Evolutionary conservation across 176 grass and related monocot species (phyloP), one percentile per base, ranked within the genome.

Genomic region (Sorghum bicolor): DNA sequence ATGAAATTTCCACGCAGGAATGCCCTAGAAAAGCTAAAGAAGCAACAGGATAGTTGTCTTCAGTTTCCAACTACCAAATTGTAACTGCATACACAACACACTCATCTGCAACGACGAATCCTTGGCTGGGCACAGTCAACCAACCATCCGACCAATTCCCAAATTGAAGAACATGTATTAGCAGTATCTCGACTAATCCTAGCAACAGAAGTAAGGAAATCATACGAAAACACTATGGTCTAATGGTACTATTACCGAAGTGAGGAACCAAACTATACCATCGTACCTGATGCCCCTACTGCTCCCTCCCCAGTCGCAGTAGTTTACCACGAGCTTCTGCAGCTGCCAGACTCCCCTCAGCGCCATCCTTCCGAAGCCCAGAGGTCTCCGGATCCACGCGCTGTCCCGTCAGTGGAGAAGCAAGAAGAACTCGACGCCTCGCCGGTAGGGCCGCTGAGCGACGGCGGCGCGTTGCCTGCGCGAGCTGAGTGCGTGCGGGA

Each of bases 301-400:
- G 72, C 92, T 97, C 69, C 94, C 94, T 64, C 90, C 92, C 92
- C 90, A 92, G 2, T 94, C 85, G 76, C 86, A 94, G n/a, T 92
- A 97, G 88, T 93, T 97, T 80, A 94, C 94, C 67, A 94, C 62
- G 43, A 97, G 77, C 62, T 97, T 94, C 77, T 94, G 87, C 62
- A 97, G 86, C 80, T 97, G 94, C 92, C 88, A 97, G 39, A 90
- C 90, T 47, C 94, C 94, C 85, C 92, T 90, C 78, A 92, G 62
- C 66, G 90, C 94, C 94, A 94, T 97, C 61, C 60, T 34, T 69
- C 84, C 29, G 58, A 26, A 61, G 22, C 15, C 45, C 15, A 48
- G 45, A 48, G 15, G 15, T 17, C n/a, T n/a, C n/a, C n/a, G n/a
- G n/a, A n/a, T n/a, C n/a, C n/a, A n/a, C n/a, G n/a, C n/a, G n/a